Percentiles rank a stretch among this genome's conserved stretches.
Evolutionary conservation across 495 filamentous ascomycete genomes (phyloP).

Genomic region (Neurospora tetraspora): DNA sequence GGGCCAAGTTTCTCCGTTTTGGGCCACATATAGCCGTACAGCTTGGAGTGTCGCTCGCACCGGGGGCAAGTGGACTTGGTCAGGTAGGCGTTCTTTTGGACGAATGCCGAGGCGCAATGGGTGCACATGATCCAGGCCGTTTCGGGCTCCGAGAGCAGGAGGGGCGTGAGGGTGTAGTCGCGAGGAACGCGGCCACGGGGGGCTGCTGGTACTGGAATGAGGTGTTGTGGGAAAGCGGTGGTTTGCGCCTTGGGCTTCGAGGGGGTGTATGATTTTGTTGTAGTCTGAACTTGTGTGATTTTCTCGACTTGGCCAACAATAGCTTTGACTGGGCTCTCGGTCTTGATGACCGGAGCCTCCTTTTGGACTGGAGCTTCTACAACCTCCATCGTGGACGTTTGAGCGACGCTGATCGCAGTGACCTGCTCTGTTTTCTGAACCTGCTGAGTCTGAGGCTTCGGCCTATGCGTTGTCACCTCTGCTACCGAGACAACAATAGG

Average conservation of each 20-base stretch:
- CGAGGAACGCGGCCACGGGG: constrained; percentile 46
- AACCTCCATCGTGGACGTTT: not conserved
- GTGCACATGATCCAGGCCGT: constrained; percentile 81
- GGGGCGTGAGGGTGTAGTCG: constrained; percentile 66
- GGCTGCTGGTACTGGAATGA: not conserved
- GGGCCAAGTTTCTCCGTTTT: constrained; percentile 75
- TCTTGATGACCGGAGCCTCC: not conserved
- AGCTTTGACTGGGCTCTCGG: not conserved
- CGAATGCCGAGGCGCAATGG: constrained; percentile 69
- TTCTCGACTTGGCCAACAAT: not conserved
- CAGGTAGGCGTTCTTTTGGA: constrained; percentile 78
- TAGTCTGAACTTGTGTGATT: not conserved
- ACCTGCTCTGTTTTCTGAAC: not conserved
- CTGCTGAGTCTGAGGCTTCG: not conserved
- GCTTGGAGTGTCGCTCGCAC: constrained; percentile 89
- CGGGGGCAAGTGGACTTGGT: constrained; percentile 77
- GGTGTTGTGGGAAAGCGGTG: not conserved
- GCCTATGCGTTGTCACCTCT: not conserved
- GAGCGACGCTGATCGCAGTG: not conserved
- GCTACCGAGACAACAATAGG: not conserved
- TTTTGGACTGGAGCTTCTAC: not conserved
- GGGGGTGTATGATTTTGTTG: not conserved
- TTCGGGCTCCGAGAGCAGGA: constrained; percentile 60
- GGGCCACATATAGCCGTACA: constrained; percentile 93
- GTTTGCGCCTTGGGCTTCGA: not conserved